Base-by-base conservation (phyloP, 495 filamentous ascomycete species). In the Chaetomium cochliodes region DNA sequence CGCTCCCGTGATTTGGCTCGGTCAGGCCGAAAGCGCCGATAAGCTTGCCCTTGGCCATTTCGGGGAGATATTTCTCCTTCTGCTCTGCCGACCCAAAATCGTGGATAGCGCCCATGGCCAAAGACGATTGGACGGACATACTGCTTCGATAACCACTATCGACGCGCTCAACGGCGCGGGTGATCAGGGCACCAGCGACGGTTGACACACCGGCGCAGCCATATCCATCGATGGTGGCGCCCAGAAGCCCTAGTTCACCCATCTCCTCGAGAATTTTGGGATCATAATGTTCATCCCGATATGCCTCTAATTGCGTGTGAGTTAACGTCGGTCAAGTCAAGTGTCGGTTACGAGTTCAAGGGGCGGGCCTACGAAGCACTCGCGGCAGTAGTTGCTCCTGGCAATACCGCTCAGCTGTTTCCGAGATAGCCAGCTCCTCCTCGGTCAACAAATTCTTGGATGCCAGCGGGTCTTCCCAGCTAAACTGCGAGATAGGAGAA, bases 1-100 rank as follows among this genome's bases (percentile, higher is more conserved):
- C 94, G 61, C 91, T 96, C 61, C 94, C 94, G 76, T 98, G 94
- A 76, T 98, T 97, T 57, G 96, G 96, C 76, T 98, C 94, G 1
- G 94, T 98, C 65, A 98, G 78, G 3, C 94, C 94, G 76, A 98
- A 98, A 68, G 92, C 93, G 25, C 94, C 94, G 15, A 96, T 72
- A 8, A 96, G 74, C 74, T 92, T 90, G 28, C 94, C 96, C 76
- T 90, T 90, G 33, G 92, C 93, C 83, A 98, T 85, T 1, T 81
- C 79, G 0, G 92, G 92, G 5, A 98, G 82, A 67, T 90, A 93
- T 55, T 85, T 89, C 60, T 98, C 88, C 80, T 98, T 98, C 71
- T 89, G 87, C 80, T 98, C 94, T 66, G 86, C 74, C 28, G 92
- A 88, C 3, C 93, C 94, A 73, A 94, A 96, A 66, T 98, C 92